Base-by-base conservation (phyloP, 768 basidiomycete genomes). In the Phlegmacium glaucopus region DNA sequence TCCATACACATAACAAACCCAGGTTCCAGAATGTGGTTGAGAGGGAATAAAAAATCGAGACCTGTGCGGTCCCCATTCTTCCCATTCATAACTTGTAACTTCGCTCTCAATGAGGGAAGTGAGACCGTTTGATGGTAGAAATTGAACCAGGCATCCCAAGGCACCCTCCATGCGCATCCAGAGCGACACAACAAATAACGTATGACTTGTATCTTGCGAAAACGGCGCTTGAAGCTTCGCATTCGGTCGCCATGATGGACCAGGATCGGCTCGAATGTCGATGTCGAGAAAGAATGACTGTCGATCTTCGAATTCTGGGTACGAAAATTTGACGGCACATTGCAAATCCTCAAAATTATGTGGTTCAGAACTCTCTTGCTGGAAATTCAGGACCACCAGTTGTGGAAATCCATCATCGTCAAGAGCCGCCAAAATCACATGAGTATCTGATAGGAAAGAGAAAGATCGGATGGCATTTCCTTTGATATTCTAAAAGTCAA, bases 1-100 rank as follows among this genome's bases (percentile, higher is more conserved):
- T 16, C 80, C 81, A 53, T 70, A 72, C 15, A 81, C 72, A 53
- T 79, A 79, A 63, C 81, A 83, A 7, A 79, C 78, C 80, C 81
- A 83, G n/a, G 69, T 59, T 18, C 59, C 52, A 10, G 75, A 73
- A 29, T 62, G 70, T 30, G 62, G 60, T 48, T 51, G 47, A 35
- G 16, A 44, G 9, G 63, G 59, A 6, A 62, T 61, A 26, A 77
- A 54, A 53, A 82, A 58, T 22, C 79, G 74, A 8, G 76, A 74
- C 4, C 69, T 71, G 9, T 32, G 42, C 6, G 75, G 74, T 11
- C 79, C 82, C 82, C 82, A 84, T 18, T 66, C 64, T 2, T 66
- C 52, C 81, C 81, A 84, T 28, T 58, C 48, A 49, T 54, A n/a
- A 59, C 48, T 28, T 49, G 32, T 59, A 13, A 51, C 39, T 47